Evolutionary conservation across 768 basidiomycete species (phyloP).

Genomic region (Rhizopogon vinicolor): DNA sequence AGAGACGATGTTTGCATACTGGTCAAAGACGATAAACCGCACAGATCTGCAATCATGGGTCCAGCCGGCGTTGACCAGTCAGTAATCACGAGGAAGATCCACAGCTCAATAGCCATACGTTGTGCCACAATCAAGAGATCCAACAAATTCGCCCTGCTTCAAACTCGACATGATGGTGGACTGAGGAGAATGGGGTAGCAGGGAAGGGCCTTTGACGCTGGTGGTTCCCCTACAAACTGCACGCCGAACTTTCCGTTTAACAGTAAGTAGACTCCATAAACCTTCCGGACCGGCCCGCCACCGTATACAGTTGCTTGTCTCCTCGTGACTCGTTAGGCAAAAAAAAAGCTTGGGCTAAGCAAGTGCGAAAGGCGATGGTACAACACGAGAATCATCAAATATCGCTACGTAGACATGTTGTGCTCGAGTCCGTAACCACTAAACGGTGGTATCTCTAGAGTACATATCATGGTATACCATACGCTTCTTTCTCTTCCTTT

Average conservation of each 20-base stretch:
- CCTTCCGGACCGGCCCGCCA: conserved; percentile 7
- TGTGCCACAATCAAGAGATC: conserved; percentile 91
- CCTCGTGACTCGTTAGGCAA: no score
- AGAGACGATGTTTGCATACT: conserved; percentile 80
- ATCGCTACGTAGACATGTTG: background rate
- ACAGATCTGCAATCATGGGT: conserved; percentile 55
- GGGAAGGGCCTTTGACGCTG: conserved; percentile 9
- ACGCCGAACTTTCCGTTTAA: background rate
- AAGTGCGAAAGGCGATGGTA: background rate
- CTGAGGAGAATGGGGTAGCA: background rate
- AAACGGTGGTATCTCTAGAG: background rate
- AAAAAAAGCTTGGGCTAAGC: no score
- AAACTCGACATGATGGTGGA: conserved; percentile 27
- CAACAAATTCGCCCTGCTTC: conserved; percentile 79
- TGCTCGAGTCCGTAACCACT: background rate
- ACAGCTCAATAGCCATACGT: conserved; percentile 53
- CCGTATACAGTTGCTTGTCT: background rate
- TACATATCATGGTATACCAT: conserved; percentile 25
- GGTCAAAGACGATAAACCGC: conserved; percentile 88
- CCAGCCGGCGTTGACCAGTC: background rate
- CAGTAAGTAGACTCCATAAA: background rate
- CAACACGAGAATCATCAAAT: background rate
- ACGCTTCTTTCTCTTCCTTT: conserved; percentile 40
- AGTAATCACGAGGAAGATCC: background rate
- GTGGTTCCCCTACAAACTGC: background rate